phyloP scores from a whole-genome alignment of 495 filamentous ascomycete species.

The Podospora pseudoanserina region DNA sequence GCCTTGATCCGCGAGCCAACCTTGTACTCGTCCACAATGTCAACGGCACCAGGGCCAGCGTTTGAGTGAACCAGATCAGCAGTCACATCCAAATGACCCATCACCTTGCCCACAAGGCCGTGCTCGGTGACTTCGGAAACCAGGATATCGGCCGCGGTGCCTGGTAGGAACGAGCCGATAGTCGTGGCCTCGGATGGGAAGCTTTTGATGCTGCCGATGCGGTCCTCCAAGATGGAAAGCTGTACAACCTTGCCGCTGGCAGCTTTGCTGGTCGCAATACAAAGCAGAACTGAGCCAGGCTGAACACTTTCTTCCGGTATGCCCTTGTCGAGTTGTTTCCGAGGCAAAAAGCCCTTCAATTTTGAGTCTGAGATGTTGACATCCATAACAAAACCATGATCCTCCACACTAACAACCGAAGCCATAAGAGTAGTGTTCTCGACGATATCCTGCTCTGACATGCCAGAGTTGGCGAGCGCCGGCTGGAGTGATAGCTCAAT shows the following conservation, averaged over 20 bases:
- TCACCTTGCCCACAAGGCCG: constrained; percentile 71
- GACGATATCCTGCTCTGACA: constrained; percentile 66
- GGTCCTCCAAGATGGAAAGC: constrained; percentile 69
- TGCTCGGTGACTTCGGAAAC: constrained; percentile 65
- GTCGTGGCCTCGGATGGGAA: constrained; percentile 73
- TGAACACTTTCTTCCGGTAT: constrained; percentile 60
- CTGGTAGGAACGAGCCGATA: constrained; percentile 84
- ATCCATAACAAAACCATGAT: constrained; percentile 94
- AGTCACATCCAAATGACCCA: constrained; percentile 85
- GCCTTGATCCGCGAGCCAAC: constrained; percentile 79
- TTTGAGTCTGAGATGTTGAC: constrained; percentile 65
- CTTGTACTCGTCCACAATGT: constrained; percentile 70
- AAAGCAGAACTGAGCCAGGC: constrained; percentile 74
- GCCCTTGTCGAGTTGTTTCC: constrained; percentile 69
- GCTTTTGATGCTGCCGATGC: constrained; percentile 64
- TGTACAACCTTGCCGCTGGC: constrained; percentile 80
- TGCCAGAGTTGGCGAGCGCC: constrained; percentile 65
- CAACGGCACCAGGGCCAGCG: constrained; percentile 56
- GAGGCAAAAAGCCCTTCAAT: constrained; percentile 81
- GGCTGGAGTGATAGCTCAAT: constrained; percentile 85
- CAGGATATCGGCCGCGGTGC: constrained; percentile 81
- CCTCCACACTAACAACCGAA: constrained; percentile 83
- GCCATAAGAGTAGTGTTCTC: constrained; percentile 75
- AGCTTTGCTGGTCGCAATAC: constrained; percentile 70
- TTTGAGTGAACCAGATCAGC: constrained; percentile 88